A percentile compares a stretch with the other conserved stretches of the same genome.
Conservation (phyloP, 2,329 filamentous ascomycete species). For the Metarhizium humberi region DNA sequence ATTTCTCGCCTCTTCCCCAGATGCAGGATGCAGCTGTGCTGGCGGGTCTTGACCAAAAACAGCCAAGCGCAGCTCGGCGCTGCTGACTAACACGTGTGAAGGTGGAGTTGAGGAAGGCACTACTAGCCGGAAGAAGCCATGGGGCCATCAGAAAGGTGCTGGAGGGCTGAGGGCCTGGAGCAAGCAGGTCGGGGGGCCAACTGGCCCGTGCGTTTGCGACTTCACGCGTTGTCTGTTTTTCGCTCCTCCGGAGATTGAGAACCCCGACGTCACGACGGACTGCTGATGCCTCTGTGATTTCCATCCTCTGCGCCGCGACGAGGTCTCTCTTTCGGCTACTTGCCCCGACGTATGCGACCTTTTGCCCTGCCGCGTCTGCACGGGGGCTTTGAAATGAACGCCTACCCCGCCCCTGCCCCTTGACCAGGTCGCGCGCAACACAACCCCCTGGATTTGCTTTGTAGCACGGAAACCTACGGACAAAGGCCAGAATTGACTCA, state of each 20-base stretch:
- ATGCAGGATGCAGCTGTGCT: background rate
- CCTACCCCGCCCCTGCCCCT: conserved; percentile 16
- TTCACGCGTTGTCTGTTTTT: conserved; percentile 35
- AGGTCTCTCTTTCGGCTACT: conserved; percentile 11
- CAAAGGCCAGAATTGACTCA: background rate
- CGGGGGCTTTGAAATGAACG: conserved; percentile 13
- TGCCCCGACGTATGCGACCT: conserved; percentile 11
- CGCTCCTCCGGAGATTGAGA: conserved; percentile 13
- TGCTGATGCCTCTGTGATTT: conserved; percentile 16
- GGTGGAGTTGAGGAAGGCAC: conserved; percentile 3
- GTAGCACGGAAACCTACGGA: background rate
- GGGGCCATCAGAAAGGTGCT: background rate
- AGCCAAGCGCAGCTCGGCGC: background rate
- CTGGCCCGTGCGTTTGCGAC: conserved; percentile 17
- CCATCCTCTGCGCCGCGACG: conserved; percentile 18
- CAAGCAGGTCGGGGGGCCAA: background rate
- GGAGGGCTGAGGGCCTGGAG: background rate
- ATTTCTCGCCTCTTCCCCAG: conserved; percentile 5
- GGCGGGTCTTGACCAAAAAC: background rate
- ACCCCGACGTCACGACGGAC: conserved; percentile 25
- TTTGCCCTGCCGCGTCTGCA: conserved; percentile 6
- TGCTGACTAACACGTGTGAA: conserved; percentile 7
- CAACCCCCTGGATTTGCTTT: background rate
- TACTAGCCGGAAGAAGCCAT: background rate
- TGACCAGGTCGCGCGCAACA: conserved; percentile 22